Conservation (phyloP, 306 rosid species). For the Quercus rubra region DNA sequence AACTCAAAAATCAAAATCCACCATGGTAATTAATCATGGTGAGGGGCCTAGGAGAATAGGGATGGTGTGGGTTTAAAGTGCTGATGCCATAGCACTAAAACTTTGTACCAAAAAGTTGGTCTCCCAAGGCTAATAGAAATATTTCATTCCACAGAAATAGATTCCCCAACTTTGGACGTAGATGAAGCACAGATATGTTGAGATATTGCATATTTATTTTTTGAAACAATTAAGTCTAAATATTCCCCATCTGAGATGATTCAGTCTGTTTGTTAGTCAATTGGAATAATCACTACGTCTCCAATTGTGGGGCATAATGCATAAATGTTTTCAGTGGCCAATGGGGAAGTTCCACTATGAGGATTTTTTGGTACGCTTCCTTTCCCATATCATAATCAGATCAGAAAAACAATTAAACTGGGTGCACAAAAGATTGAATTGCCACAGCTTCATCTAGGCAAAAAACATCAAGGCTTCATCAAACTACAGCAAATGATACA, state of each 20-base stretch:
- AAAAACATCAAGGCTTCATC: slow-evolving; percentile 37
- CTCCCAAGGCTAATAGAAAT: too few relatives aligned
- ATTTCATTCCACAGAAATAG: too few relatives aligned
- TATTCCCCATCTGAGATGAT: not conserved
- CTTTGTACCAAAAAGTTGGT: too few relatives aligned
- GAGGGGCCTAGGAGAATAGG: too few relatives aligned
- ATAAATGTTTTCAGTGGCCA: not conserved
- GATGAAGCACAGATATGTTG: not conserved
- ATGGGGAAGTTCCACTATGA: not conserved
- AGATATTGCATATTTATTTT: not conserved
- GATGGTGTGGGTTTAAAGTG: too few relatives aligned
- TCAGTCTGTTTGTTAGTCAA: not conserved
- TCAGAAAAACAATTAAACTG: slow-evolving; percentile 1
- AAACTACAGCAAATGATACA: slow-evolving; percentile 54
- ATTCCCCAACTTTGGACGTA: too few relatives aligned
- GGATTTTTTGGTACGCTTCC: not conserved
- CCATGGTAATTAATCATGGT: too few relatives aligned
- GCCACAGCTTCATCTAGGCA: slow-evolving; percentile 41
- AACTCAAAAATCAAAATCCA: too few relatives aligned
- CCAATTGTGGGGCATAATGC: not conserved
- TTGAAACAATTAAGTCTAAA: not conserved
- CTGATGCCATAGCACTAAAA: too few relatives aligned
- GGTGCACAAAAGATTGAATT: slow-evolving; percentile 25
- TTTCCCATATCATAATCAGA: not conserved
- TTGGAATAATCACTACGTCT: too few relatives aligned